Base-by-base conservation (phyloP, 2,329 filamentous ascomycete species). In the Monilinia aucupariae region DNA sequence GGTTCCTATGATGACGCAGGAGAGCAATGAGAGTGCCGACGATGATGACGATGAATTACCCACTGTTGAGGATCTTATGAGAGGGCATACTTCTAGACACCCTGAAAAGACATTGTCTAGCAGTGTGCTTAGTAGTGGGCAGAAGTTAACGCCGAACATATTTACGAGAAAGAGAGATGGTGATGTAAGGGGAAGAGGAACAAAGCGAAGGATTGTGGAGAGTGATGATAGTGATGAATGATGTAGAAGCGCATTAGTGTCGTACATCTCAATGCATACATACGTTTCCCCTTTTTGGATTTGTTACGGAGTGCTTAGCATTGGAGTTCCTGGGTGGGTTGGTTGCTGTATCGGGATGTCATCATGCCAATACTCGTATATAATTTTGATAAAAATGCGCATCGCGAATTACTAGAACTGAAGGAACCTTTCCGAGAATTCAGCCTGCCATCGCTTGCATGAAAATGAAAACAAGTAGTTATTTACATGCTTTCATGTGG, bases 1-100 rank as follows among this genome's bases (percentile, higher is more conserved):
- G 7, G 17, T 20, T 17, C 50, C 30, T 52, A 17, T 25, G 13
- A 54, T 77, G 75, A 78, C 76, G 3, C 78, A 81, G 13, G 41
- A 58, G 1, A 58, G 41, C 48, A 58, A 20, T 8, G 22, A 30
- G 1, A 17, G 22, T 49, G 4, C 37, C 27, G 37, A 39, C 13
- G 37, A 39, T 15, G 45, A 48, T 12, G 65, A 68, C 41, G 64
- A 64, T 49, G 60, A 63, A 20, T 48, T 68, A 25, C 67, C 65
- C 10, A 62, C 65, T 49, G 49, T 68, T 37, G 45, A 41, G 13
- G 59, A 64, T 48, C 32, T 62, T 8, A 51, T 62, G 7, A 48
- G 34, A 47, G 13, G 34, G 10, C 43, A 58, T 17, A 32, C 12
- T 15, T 8, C 13, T 7, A 34, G n/a, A 25, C 32, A 41, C 4